A percentile compares a stretch with the other conserved stretches of the same genome.
Conservation (phyloP, 1,139 yeast genomes). For the Kluyveromyces sp. region DNA sequence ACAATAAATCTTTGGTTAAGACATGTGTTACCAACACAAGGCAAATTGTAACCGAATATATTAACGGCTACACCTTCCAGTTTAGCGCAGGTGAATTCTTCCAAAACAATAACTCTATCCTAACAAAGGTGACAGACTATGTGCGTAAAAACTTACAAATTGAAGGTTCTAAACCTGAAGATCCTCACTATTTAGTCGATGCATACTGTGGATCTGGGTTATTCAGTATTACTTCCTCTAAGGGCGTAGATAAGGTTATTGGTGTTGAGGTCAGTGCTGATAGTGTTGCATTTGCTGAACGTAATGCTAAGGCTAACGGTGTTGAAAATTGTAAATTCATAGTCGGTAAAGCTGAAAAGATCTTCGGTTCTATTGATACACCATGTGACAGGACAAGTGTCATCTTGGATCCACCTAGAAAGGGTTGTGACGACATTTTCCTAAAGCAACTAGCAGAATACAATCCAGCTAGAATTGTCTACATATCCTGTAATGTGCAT, state of each 20-base stretch:
- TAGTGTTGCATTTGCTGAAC: conserved; percentile 77
- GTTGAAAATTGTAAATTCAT: conserved; percentile 74
- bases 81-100: conserved; percentile 93
- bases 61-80: conserved; percentile 67
- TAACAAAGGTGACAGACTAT: conserved; percentile 73
- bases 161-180: conserved; percentile 35
- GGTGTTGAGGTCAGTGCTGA: conserved; percentile 96
- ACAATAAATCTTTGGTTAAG: conserved; percentile 28
- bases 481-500: conserved; percentile 94
- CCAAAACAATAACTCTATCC: conserved; percentile 88
- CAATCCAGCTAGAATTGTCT: conserved; percentile 78
- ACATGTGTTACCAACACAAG: conserved; percentile 58
- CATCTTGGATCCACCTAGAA: conserved; percentile 93
- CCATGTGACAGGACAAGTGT: conserved; percentile 76
- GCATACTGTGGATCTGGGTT: conserved; percentile 97
- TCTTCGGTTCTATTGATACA: conserved; percentile 68
- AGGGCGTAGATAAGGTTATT: conserved; percentile 69
- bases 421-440: conserved; percentile 88
- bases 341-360: conserved; percentile 86
- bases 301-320: conserved; percentile 69
- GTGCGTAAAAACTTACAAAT: conserved; percentile 63
- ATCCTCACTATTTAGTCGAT: conserved; percentile 64
- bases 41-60: conserved; percentile 72
- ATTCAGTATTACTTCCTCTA: conserved; percentile 79
- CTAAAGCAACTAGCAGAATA: conserved; percentile 77